Conservation (phyloP, 345 rosid species). For the Triadica sebifera region DNA sequence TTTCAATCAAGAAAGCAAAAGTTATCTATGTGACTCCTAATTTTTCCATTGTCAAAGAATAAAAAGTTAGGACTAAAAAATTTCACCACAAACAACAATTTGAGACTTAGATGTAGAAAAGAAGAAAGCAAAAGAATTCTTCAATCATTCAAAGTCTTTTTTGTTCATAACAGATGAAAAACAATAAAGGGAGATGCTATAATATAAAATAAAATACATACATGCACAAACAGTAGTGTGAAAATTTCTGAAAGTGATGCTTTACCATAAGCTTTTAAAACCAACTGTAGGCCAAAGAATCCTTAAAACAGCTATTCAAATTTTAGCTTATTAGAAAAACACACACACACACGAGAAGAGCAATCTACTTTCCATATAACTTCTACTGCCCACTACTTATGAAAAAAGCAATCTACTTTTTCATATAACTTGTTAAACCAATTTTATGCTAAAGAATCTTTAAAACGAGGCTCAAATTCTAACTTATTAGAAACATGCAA, state of each 20-base stretch:
- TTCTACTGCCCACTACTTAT: no score
- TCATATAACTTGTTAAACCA: background rate
- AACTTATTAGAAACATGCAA: background rate
- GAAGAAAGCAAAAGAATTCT: background rate
- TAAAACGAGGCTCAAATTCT: conserved; percentile 12
- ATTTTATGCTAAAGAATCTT: background rate
- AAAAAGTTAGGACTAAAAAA: background rate
- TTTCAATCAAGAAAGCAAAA: background rate
- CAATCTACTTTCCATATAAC: background rate
- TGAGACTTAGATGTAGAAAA: background rate
- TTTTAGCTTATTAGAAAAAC: background rate
- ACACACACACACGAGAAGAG: background rate
- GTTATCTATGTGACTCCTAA: background rate
- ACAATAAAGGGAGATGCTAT: background rate
- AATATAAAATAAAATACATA: no score
- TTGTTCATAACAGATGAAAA: background rate
- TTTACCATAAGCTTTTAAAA: no score
- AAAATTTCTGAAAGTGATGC: no score
- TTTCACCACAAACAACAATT: background rate
- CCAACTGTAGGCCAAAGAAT: background rate
- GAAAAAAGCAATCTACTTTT: background rate
- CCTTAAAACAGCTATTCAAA: background rate
- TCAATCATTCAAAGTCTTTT: background rate
- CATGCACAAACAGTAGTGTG: no score
- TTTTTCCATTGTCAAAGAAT: background rate